Percentiles rank a stretch among this genome's conserved stretches.
These are phyloP conservation scores for Lichina pygmaea DNA, from an alignment of 495 filamentous ascomycete species.

Conservation along the genomic window DNA sequence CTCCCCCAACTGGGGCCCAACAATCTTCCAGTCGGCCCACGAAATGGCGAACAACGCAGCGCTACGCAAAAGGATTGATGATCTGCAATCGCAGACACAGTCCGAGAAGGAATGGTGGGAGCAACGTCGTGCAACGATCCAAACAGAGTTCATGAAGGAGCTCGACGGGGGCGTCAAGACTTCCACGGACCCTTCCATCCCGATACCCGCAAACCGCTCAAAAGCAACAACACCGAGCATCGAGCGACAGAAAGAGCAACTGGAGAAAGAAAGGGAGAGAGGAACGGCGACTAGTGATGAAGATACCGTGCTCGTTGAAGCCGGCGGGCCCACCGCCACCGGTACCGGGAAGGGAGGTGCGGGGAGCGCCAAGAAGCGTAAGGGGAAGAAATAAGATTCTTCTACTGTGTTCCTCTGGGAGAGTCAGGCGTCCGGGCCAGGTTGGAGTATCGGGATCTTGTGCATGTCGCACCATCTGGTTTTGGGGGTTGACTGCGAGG, in stretches of 20 bases:
- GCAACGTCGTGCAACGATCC: constrained; percentile 47
- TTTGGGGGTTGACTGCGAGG: too few species aligned
- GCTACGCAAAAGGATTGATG: constrained; percentile 30
- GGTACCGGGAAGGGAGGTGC: constrained; percentile 12
- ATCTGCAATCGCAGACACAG: constrained; percentile 35
- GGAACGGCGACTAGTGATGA: constrained; percentile 35
- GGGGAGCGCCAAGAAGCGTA: constrained; percentile 34
- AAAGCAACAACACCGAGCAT: not conserved
- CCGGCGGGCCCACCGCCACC: constrained; percentile 25
- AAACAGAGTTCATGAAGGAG: constrained; percentile 65
- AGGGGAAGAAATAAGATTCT: constrained; percentile 44
- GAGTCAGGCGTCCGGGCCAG: too few species aligned
- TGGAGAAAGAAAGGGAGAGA: constrained; percentile 6
- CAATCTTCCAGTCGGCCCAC: constrained; percentile 83
- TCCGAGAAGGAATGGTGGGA: constrained; percentile 77
- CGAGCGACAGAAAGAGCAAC: constrained; percentile 6
- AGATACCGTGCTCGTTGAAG: constrained; percentile 64
- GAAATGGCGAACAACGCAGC: constrained; percentile 48
- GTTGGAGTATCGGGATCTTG: too few species aligned
- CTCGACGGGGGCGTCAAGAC: constrained; percentile 25
- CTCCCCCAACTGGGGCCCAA: constrained; percentile 62
- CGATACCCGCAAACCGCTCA: not conserved
- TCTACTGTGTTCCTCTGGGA: not conserved
- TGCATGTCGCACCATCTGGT: too few species aligned
- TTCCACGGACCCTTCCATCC: constrained; percentile 3